These are phyloP conservation scores for Fagus sylvatica DNA, from an alignment of 306 rosid genomes.

Conservation along the genomic window DNA sequence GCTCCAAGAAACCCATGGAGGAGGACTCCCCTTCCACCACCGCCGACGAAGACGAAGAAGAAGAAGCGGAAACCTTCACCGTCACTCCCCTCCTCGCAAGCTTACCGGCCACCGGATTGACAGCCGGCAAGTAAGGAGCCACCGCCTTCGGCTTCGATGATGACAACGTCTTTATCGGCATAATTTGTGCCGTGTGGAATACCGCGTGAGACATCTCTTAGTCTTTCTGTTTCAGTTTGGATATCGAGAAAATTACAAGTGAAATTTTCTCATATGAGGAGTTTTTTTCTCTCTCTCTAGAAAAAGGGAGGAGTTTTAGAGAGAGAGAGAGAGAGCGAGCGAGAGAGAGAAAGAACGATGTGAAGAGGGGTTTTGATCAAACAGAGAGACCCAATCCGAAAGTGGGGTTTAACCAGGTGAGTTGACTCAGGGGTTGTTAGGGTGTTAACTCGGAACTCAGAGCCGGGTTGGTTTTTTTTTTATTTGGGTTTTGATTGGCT, in stretches of 20 bases:
- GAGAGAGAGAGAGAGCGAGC: conserved; percentile 46
- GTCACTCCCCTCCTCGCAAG: conserved; percentile 9
- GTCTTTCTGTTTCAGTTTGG: background rate
- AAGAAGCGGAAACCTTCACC: conserved; percentile 36
- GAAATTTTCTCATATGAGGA: conserved; percentile 1
- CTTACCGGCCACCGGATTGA: conserved; percentile 9
- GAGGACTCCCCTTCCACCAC: conserved; percentile 35
- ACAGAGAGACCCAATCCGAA: conserved; percentile 53
- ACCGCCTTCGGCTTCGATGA: conserved; percentile 29
- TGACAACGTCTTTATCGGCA: conserved; percentile 46
- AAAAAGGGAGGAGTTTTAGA: background rate
- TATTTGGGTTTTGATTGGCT: background rate
- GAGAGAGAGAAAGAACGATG: background rate
- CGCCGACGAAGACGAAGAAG: conserved; percentile 34
- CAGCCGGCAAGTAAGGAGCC: conserved; percentile 14
- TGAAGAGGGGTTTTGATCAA: conserved; percentile 24
- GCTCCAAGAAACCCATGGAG: conserved; percentile 44
- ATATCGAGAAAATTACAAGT: background rate
- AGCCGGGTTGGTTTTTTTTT: background rate
- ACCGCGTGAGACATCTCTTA: conserved; percentile 52
- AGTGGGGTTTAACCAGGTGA: conserved; percentile 23
- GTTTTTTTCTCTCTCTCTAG: conserved; percentile 15
- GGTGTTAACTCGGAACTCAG: conserved; percentile 12
- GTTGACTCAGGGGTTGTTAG: conserved; percentile 17
- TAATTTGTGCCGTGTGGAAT: conserved; percentile 68